These are phyloP conservation scores for Parmales sp. DNA, from an alignment of 108 stramenopile genomes.

Conservation along the genomic window DNA sequence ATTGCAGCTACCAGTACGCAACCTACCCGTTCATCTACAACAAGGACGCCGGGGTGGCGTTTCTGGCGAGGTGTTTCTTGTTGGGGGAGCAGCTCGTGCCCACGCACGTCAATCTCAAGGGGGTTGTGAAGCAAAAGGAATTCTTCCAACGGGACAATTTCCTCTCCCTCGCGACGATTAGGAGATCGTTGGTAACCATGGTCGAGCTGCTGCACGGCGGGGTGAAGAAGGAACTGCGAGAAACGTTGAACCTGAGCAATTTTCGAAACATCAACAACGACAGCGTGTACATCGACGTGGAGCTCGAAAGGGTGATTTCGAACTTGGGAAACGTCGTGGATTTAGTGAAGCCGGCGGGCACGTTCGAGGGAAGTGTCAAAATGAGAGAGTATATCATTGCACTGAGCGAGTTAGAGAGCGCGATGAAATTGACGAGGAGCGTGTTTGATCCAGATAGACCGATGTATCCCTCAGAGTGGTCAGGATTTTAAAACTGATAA, in stretches of 20 bases:
- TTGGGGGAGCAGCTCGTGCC: conserved; percentile 56
- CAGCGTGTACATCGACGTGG: conserved; percentile 24
- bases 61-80: conserved; percentile 60
- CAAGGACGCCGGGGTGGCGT: conserved; percentile 43
- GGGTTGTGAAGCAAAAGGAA: conserved; percentile 61
- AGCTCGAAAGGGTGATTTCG: conserved; percentile 58
- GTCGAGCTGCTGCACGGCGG: conserved; percentile 54
- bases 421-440: conserved; percentile 40
- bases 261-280: neutral
- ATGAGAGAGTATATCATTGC: conserved; percentile 54
- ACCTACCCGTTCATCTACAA: conserved; percentile 50
- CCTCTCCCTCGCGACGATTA: conserved; percentile 47
- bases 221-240: neutral
- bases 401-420: conserved; percentile 40
- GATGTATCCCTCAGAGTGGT: conserved; percentile 47
- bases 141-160: conserved; percentile 75
- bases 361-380: conserved; percentile 42
- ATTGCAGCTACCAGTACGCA: conserved; percentile 59
- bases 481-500: no score
- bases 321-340: conserved; percentile 60
- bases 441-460: conserved; percentile 67
- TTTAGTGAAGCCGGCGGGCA: conserved; percentile 61
- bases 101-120: conserved; percentile 57
- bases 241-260: neutral
- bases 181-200: conserved; percentile 50